These are phyloP conservation scores for Magnaporthales sp. DNA, from an alignment of 2,329 filamentous ascomycete species.

Conservation along the genomic window DNA sequence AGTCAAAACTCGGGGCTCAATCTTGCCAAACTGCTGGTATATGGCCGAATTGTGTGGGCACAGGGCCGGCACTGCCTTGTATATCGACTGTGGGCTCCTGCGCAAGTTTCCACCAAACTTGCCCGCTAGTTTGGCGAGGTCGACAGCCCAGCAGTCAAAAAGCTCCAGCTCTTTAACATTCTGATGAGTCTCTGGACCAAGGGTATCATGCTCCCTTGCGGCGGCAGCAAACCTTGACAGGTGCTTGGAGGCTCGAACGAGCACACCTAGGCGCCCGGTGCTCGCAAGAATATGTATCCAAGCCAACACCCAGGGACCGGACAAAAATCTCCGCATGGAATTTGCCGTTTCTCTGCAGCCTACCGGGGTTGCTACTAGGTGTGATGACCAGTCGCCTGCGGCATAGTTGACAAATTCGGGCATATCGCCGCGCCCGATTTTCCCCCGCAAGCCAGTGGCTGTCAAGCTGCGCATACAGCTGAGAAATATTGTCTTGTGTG, in stretches of 20 bases:
- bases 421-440: slow-evolving; percentile 5
- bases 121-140: slow-evolving; percentile 25
- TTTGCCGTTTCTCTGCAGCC: not conserved
- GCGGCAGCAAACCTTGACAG: slow-evolving; percentile 13
- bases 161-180: slow-evolving; percentile 12
- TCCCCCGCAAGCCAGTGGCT: slow-evolving; percentile 8
- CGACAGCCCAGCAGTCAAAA: slow-evolving; percentile 22
- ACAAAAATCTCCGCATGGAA: slow-evolving; percentile 17
- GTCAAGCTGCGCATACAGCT: slow-evolving; percentile 14
- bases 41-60: slow-evolving; percentile 26
- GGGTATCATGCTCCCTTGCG: slow-evolving; percentile 6
- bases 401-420: slow-evolving; percentile 16
- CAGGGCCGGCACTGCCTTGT: slow-evolving; percentile 27
- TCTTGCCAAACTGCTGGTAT: slow-evolving; percentile 20
- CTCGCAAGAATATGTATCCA: slow-evolving; percentile 24
- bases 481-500: slow-evolving; percentile 15
- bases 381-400: slow-evolving; percentile 5
- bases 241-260: slow-evolving; percentile 18
- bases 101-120: slow-evolving; percentile 22
- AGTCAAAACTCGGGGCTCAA: slow-evolving; percentile 9
- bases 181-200: slow-evolving; percentile 8
- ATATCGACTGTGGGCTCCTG: slow-evolving; percentile 22
- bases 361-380: not conserved
- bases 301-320: slow-evolving; percentile 14
- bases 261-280: slow-evolving; percentile 13